Evolutionary conservation across 2,329 filamentous ascomycete species (phyloP), one percentile per base, ranked within the genome.

Genomic region (Chalara sp.): DNA sequence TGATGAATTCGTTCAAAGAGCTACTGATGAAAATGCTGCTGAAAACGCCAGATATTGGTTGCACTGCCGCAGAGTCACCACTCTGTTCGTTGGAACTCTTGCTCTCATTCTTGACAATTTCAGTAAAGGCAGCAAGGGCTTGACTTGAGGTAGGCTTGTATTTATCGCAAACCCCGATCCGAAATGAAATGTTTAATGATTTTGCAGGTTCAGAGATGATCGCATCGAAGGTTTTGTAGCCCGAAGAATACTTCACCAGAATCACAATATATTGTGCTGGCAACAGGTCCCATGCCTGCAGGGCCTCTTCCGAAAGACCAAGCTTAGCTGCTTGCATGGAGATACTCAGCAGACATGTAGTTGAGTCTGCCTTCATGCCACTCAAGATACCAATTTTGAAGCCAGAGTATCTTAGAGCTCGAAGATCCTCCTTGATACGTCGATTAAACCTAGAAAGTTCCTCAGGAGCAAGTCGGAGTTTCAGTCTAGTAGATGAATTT

Each of bases 261-360:
- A 95, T 72, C 5, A 92, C 78, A 39, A 95, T 66, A 61, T 92
- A 91, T 33, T 90, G 84, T 0, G 73, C 67, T 0, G 74, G 68
- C 11, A 78, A 68, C 8, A 96, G 65, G 53, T 84, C 77, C 90
- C 90, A 96, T 1, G 89, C 87, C 61, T 85, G 76, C 67, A 89
- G 78, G 0, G 82, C 83, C 61, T 91, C 87, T 37, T 84, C 76
- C 0, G 87, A 85, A 10, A 96, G 79, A 0, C 79, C 82, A 1
- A 96, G 76, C 58, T 86, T 86, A 4, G 76, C 72, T 32, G 87
- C 78, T 4, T 81, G 81, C 32, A 87, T 78, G 0, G 89, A 89
- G 2, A 93, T 67, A 5, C 81, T 82, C 13, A 93, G 66, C 3
- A 77, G 71, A 52, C 70, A 75, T 8, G 70, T 68, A 1, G 70